Base-by-base conservation (phyloP, 164 flowering plant genomes). In the Magnolia sinica region DNA sequence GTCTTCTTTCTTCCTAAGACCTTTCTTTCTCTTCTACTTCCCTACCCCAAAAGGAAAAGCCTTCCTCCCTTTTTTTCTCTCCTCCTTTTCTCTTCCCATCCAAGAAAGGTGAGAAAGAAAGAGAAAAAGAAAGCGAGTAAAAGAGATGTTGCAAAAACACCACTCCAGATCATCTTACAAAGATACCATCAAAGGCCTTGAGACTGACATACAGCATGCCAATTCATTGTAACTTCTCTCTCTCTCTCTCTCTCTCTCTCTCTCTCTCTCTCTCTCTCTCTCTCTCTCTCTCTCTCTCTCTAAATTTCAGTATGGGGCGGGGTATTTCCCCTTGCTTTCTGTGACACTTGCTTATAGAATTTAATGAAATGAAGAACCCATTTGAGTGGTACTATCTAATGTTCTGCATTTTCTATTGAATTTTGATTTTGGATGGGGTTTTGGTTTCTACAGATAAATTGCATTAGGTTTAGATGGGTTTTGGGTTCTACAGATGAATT, bases 161-260 rank as follows among this genome's bases (percentile, higher is more conserved):
- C 49, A 23, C 49, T 27, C 14, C 22, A 67, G 72, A 18, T 20
- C 72, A 20, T 75, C 72, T 52, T 75, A 75, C 72, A 75, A 68
- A 23, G 77, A 75, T 16, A 66, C 72, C 23, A 75, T 75, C 71
- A 75, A 67, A 65, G 77, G 67, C 50, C 71, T 75, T 24, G 77
- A 75, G 51, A 71, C 77, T 24, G 77, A 75, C 52, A 75, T 75
- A 67, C 77, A 68, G 27, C 77, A 75, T 66, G 77, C 77, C 72
- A 75, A 75, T 75, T 55, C 77, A 19, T 37, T 75, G 77, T 75
- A 31, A 51, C 29, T 68, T 18, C 61, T 55, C 61, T 55, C 61
- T 55, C 49, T 31, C 19, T 68, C 16, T 27, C 50, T 8, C 37
- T 68, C 29, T 27, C 29, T 68, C 50, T 68, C 50, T 29, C 49